A percentile compares a stretch with the other conserved stretches of the same genome.
phyloP scores from a whole-genome alignment of 1,139 yeast species.

The Meyerozyma elateridarum region DNA sequence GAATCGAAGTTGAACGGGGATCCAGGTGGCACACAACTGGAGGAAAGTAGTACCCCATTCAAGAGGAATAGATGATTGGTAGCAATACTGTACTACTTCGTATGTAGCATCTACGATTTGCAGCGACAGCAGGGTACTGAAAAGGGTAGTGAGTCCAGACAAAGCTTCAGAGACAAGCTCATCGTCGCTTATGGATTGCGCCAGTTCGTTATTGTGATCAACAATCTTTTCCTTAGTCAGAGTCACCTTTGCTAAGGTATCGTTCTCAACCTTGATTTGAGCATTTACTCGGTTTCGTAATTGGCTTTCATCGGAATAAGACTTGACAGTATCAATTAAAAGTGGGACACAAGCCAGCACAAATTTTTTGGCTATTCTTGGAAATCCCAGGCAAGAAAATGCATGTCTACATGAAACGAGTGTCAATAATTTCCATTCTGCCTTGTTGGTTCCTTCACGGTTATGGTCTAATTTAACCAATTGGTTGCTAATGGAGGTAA shows the following conservation, averaged over 20 bases:
- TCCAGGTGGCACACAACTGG: constrained; percentile 67
- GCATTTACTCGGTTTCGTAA: constrained; percentile 21
- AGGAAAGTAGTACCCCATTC: constrained; percentile 57
- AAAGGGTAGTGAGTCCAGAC: constrained; percentile 43
- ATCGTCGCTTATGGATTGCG: constrained; percentile 13
- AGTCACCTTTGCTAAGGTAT: constrained; percentile 22
- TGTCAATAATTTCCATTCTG: constrained; percentile 48
- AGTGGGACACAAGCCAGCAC: constrained; percentile 39
- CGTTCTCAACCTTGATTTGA: constrained; percentile 24
- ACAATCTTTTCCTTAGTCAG: constrained; percentile 25
- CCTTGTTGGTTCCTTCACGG: constrained; percentile 29
- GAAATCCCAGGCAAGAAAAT: constrained; percentile 39
- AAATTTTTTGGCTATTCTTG: constrained; percentile 33
- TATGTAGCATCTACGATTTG: constrained; percentile 46
- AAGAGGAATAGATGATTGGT: constrained; percentile 17
- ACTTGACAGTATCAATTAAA: constrained; percentile 29
- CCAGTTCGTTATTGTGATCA: constrained; percentile 23
- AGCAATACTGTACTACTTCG: constrained; percentile 36
- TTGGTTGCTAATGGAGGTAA: constrained; percentile 37
- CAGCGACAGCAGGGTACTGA: constrained; percentile 46
- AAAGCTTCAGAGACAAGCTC: constrained; percentile 37
- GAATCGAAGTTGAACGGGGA: constrained; percentile 86
- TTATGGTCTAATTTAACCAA: constrained; percentile 29
- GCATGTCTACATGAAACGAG: constrained; percentile 41
- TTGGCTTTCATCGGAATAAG: constrained; percentile 12